Base-by-base conservation (phyloP, 2,329 filamentous ascomycete genomes). In the Colletotrichum sp. region DNA sequence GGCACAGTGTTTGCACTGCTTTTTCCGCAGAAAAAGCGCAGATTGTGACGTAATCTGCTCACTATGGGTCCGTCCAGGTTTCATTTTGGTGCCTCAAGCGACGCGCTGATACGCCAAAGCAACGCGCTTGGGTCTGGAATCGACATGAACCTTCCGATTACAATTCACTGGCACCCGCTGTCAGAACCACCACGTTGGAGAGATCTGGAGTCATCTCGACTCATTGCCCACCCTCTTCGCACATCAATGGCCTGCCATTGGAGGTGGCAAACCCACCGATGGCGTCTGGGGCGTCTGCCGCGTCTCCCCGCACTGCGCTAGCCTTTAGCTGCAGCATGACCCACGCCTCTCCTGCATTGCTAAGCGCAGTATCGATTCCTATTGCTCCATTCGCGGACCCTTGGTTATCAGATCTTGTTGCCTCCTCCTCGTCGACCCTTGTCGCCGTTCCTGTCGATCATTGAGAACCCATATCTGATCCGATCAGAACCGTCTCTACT, bases 41-140 rank as follows among this genome's bases (percentile, higher is more conserved):
- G 5, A 8, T 30, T 52, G 44, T 76, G 74, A 76, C 70, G 74
- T 76, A 76, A 76, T 69, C 59, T 74, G 74, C 74, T 76, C 74
- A 69, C 12, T 44, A 65, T n/a, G 44, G 70, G 70, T 74, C 74
- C 59, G 64, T 69, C 34, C 70, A 44, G 59, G 74, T 76, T 76
- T 76, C 74, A 76, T 73, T 76, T 24, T 10, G 22, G 57, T 73
- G 64, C 28, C 57, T 62, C 22, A 68, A 64, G 44, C 62, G 63
- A 55, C 69, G 70, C 63, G 63, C 71, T 68, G 69, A 68, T 30
- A 72, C 57, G 59, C 64, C 44, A 73, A 73, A 69, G 69, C 65
- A 48, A 52, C 59, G 71, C 64, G 74, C 70, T 60, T 74, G 70
- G 70, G 22, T 30, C 59, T 55, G 30, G 65, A 74, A 76, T 24